Evolutionary conservation across 1,284 basidiomycete genomes (phyloP).

Genomic region (Tetrapyrgos nigripes): DNA sequence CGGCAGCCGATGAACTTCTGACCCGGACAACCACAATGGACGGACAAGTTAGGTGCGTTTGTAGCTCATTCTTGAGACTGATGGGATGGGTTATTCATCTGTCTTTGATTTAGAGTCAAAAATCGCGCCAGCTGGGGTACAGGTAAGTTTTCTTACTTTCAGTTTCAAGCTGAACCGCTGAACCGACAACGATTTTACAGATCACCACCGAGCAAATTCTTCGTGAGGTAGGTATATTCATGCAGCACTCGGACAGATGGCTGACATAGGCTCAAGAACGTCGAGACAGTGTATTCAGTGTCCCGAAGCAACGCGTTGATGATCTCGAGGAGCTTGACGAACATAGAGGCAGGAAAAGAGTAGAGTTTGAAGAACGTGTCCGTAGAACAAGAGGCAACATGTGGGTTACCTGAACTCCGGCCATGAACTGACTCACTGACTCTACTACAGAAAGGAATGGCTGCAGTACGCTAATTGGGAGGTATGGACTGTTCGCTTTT

Average conservation of each 20-base stretch:
- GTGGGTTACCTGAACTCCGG: conserved; percentile 41
- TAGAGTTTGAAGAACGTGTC: conserved; percentile 97
- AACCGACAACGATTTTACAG: conserved; percentile 44
- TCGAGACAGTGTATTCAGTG: conserved; percentile 90
- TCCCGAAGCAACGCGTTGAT: conserved; percentile 94
- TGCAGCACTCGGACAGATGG: not conserved
- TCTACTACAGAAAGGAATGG: conserved; percentile 75
- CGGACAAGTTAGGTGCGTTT: no score
- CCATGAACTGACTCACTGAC: conserved; percentile 12
- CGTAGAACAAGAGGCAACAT: conserved; percentile 89
- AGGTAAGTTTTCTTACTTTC: no score
- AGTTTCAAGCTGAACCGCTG: not conserved
- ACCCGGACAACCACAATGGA: no score
- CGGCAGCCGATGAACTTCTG: no score
- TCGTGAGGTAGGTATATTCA: conserved; percentile 71
- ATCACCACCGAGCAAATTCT: conserved; percentile 98
- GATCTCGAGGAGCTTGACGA: conserved; percentile 98
- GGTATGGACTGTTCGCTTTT: conserved; percentile 44
- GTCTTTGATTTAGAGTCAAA: no score
- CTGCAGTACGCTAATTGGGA: conserved; percentile 86
- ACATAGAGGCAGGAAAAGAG: conserved; percentile 93
- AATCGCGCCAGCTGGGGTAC: no score
- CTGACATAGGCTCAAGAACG: conserved; percentile 88
- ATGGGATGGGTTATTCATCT: no score
- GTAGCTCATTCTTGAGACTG: no score